Conservation (phyloP, 2,329 filamentous ascomycete species). For the Colletotrichum sp. region DNA sequence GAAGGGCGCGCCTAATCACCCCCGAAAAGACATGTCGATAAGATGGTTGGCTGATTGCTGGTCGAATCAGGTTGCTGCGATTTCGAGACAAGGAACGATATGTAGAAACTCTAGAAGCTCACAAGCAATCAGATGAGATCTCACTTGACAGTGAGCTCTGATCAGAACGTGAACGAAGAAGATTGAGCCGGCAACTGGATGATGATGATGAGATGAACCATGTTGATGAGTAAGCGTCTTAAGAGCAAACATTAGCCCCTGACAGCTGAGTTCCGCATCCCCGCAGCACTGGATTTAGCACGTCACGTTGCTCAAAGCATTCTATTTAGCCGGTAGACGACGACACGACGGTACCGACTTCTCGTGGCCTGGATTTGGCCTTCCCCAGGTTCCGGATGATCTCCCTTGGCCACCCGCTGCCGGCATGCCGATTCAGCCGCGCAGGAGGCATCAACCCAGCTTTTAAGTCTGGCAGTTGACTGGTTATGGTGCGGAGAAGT, state of each 20-base stretch:
- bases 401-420: background rate
- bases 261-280: background rate
- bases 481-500: background rate
- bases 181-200: background rate
- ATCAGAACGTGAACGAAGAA: background rate
- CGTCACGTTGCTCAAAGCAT: background rate
- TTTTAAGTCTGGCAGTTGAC: background rate
- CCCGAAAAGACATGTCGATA: background rate
- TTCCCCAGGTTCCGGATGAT: background rate
- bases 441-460: background rate
- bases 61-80: background rate
- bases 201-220: background rate
- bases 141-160: background rate
- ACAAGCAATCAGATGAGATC: background rate
- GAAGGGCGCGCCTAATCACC: background rate
- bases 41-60: background rate
- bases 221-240: background rate
- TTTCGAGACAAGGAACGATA: background rate
- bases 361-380: background rate
- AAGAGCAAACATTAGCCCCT: background rate
- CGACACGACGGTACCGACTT: background rate
- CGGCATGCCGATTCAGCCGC: constrained; percentile 6
- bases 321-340: constrained; percentile 7
- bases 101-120: background rate
- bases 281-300: background rate